Conservation (phyloP, 768 basidiomycete genomes). For the Coprinellus micaceus region DNA sequence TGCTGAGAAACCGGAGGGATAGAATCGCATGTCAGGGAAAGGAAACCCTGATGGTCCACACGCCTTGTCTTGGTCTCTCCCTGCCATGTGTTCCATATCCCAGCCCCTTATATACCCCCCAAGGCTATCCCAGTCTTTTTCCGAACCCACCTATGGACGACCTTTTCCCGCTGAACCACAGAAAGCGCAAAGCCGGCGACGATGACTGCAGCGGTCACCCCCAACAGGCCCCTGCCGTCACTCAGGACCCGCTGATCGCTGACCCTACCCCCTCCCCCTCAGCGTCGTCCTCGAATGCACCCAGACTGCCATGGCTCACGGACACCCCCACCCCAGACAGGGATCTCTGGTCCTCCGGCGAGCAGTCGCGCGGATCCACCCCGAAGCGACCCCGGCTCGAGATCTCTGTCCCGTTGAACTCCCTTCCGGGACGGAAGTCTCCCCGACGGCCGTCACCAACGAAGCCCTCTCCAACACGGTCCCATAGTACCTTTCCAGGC, state of each 20-base stretch:
- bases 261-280: constrained; percentile 18
- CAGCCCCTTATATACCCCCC: constrained; percentile 29
- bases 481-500: constrained; percentile 29
- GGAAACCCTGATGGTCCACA: constrained; percentile 15
- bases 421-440: constrained; percentile 4
- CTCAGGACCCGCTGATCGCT: constrained; percentile 30
- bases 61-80: constrained; percentile 31
- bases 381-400: constrained; percentile 42
- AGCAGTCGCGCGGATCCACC: constrained; percentile 19
- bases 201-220: constrained; percentile 40
- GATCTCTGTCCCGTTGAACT: constrained; percentile 22
- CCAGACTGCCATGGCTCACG: constrained; percentile 38
- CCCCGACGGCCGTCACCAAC: constrained; percentile 15
- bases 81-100: constrained; percentile 43
- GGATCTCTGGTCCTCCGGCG: constrained; percentile 26
- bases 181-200: constrained; percentile 65
- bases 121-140: constrained; percentile 25
- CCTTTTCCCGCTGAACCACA: constrained; percentile 49
- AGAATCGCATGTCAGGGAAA: background rate
- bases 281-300: constrained; percentile 26
- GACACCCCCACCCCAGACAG: constrained; percentile 21
- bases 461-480: constrained; percentile 23
- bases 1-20: background rate
- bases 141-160: constrained; percentile 50
- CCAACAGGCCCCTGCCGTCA: constrained; percentile 22